Evolutionary conservation across 2,329 filamentous ascomycete species (phyloP).

Genomic region (Microascus cirrosus): DNA sequence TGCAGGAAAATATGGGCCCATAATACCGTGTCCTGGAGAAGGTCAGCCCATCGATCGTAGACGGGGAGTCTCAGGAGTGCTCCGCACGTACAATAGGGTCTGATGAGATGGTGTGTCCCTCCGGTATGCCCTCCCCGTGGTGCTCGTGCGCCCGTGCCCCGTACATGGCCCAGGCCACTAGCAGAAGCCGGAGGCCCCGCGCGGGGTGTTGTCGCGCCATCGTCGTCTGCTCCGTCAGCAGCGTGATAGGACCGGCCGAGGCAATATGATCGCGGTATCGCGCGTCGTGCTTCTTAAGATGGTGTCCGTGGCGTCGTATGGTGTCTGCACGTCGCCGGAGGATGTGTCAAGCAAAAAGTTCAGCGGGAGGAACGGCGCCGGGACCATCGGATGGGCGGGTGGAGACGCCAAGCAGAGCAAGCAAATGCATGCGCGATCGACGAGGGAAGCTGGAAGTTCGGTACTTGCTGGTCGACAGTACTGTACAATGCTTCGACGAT

Average conservation of each 20-base stretch:
- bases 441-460: not conserved
- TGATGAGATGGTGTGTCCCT: slow-evolving; percentile 56
- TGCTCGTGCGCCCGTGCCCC: slow-evolving; percentile 32
- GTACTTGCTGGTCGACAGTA: no score
- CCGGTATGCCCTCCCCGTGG: slow-evolving; percentile 45
- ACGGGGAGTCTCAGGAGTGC: not conserved
- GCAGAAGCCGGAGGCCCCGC: not conserved
- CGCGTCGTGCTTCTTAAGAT: not conserved
- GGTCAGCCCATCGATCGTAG: slow-evolving; percentile 18
- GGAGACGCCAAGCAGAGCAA: slow-evolving; percentile 1
- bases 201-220: not conserved
- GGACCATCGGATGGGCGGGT: not conserved
- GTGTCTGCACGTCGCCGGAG: not conserved
- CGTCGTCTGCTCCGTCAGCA: not conserved
- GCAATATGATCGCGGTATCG: not conserved
- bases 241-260: not conserved
- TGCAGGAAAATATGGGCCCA: slow-evolving; percentile 93
- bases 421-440: not conserved
- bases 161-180: not conserved
- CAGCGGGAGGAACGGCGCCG: not conserved
- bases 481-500: no score
- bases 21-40: slow-evolving; percentile 60
- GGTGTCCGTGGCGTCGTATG: not conserved
- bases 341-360: not conserved
- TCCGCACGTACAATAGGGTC: slow-evolving; percentile 56